These are phyloP conservation scores for Puccinia polysora DNA, from an alignment of 1,284 basidiomycete species.

Conservation along the genomic window DNA sequence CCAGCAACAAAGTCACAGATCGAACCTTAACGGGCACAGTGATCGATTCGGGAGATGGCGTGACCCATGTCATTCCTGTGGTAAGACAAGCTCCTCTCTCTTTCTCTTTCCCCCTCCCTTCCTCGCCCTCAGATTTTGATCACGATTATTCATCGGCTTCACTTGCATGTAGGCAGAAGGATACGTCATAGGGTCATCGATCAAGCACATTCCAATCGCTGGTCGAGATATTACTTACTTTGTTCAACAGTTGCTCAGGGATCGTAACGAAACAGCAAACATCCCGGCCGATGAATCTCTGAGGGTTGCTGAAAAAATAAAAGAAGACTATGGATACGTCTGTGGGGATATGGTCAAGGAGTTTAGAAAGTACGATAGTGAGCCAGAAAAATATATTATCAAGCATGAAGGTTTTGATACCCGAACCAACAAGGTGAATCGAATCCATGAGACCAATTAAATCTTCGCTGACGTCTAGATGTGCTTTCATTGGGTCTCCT, in stretches of 20 bases:
- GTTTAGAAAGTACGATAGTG: conserved; percentile 94
- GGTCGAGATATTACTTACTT: conserved; percentile 96
- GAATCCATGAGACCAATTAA: neutral
- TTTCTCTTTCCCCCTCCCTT: neutral
- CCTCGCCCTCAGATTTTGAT: neutral
- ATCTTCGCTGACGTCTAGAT: neutral
- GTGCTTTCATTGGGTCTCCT: neutral
- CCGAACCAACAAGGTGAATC: conserved; percentile 80
- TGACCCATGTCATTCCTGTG: conserved; percentile 92
- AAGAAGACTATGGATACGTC: conserved; percentile 97
- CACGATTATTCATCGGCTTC: too few species aligned
- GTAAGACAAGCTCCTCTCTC: conserved; percentile 55
- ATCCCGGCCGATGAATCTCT: conserved; percentile 97
- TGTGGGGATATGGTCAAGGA: conserved; percentile 99
- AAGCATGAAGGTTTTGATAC: conserved; percentile 87
- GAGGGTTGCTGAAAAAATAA: conserved; percentile 85
- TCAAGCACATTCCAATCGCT: conserved; percentile 98
- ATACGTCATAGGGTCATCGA: conserved; percentile 97
- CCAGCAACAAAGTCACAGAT: conserved; percentile 84
- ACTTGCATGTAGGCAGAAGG: conserved; percentile 85
- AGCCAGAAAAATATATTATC: conserved; percentile 94
- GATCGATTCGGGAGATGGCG: conserved; percentile 97
- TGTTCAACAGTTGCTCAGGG: conserved; percentile 90
- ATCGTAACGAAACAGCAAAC: conserved; percentile 81
- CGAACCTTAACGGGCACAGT: conserved; percentile 91